Base-by-base conservation (phyloP, 169 alveolate species). In the Babesia ovata region DNA sequence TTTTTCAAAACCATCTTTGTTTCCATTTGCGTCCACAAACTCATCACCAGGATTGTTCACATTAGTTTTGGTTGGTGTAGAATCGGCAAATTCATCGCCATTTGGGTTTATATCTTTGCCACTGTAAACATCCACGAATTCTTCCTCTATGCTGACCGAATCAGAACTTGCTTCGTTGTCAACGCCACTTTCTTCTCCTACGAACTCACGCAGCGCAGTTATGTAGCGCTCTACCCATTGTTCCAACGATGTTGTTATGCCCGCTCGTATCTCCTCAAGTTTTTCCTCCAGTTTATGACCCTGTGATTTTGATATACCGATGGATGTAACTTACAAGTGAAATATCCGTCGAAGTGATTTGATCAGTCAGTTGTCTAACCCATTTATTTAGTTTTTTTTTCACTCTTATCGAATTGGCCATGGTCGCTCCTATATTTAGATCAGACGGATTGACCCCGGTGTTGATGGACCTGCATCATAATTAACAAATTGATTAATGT, bases 381-480 rank as follows among this genome's bases (percentile, higher is more conserved):
- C 95, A 92, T 46, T 93, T 63, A 29, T 90, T 91, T 76, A 94
- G 71, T n/a, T 90, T 93, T 71, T 93, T 93, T 86, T 93, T 94
- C 92, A 93, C 89, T 75, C 92, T 90, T 49, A 94, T 90, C 22
- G 96, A 92, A 28, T 92, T 94, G 28, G 97, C 97, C 83, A 82
- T 93, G 67, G 95, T 91, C 22, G 86, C 87, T 16, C 96, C 97
- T 50, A 97, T 93, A 63, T 96, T 96, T 44, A 97, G 76, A n/a
- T 96, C 99, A 52, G 94, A 86, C 1, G 98, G 96, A 44, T 93
- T 93, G 45, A 94, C 92, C 8, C 99, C 99, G 62, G 98, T 91
- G 65, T 93, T 91, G n/a, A 97, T 75, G 16, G 96, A 93, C 75
- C 98, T 79, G 19, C 50, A 16, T 16, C 10, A 16, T 16, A 1